Base-by-base conservation (phyloP, 2,329 filamentous ascomycete genomes). In the Myrmaecium sp. region DNA sequence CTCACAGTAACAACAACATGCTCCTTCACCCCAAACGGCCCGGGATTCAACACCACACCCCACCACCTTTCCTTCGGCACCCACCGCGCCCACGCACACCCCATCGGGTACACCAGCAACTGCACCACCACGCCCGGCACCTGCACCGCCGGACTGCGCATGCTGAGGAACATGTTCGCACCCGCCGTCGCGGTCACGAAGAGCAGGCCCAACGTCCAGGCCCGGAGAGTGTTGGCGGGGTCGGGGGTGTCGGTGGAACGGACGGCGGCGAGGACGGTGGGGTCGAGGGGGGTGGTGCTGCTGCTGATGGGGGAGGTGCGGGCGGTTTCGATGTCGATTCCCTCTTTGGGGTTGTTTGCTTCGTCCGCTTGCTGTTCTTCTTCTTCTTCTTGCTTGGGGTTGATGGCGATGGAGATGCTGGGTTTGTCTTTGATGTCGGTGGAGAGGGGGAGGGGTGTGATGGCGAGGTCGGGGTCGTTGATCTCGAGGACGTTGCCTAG, bases 1-100 rank as follows among this genome's bases (percentile, higher is more conserved):
- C 33, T 26, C 16, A 37, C 32, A 10, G 55, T 52, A 5, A 78
- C 74, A 33, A 78, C 63, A 21, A 68, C 53, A 42, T 77, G 73
- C 41, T 78, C 73, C 46, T 78, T 78, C 44, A 74, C 60, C 40
- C 74, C 78, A 49, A 78, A 78, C 1, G 71, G 71, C 0, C 70
- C 70, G 0, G 72, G 69, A 30, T 76, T 77, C n/a, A 76, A 49
- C 13, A 57, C 60, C 59, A 64, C 72, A 14, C 29, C 12, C 40
- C 51, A 5, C 59, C 69, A 60, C 18, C 55, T 49, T 32, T 46
- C 54, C 8, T 47, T 44, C 1, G 70, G 68, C 44, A 73, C 52
- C 17, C 66, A 47, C 25, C 48, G 55, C 9, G 68, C 66, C 71
- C 71, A 76, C 5, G 54, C 60, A 27, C 66, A 62, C 6, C 72